phyloP scores from a whole-genome alignment of 2,329 filamentous ascomycete genomes.

The Zasmidium cellare region DNA sequence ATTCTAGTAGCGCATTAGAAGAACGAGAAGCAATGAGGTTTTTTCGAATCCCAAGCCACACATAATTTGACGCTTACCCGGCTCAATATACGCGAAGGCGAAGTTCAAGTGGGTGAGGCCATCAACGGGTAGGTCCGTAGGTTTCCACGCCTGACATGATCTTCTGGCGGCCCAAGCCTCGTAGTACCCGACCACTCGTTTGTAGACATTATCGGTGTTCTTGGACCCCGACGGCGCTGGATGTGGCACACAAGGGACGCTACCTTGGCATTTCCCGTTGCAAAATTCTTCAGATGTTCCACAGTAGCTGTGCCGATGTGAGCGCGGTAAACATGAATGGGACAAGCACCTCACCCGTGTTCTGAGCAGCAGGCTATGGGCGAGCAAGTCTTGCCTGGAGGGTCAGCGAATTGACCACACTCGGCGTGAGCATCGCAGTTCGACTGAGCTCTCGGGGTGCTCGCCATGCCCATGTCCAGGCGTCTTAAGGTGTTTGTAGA shows the following conservation, averaged over 20 bases:
- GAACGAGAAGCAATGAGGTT: too few species aligned
- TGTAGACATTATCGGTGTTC: neutral
- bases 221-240: neutral
- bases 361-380: neutral
- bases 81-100: slow-evolving; percentile 3
- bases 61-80: too few species aligned
- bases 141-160: neutral
- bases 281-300: neutral
- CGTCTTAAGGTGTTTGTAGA: too few species aligned
- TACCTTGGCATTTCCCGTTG: neutral
- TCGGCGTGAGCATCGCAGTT: neutral
- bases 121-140: slow-evolving; percentile 5
- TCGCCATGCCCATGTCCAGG: too few species aligned
- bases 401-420: neutral
- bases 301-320: neutral
- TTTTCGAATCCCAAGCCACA: too few species aligned
- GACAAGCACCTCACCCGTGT: neutral
- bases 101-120: slow-evolving; percentile 2
- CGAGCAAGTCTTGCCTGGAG: neutral
- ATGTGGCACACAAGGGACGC: neutral
- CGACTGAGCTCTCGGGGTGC: too few species aligned
- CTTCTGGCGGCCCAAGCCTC: neutral
- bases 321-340: neutral
- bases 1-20: too few species aligned
- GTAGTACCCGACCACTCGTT: slow-evolving; percentile 8